Evolutionary conservation across 805 yeast species (phyloP).

Genomic region (Candida chilensis): DNA sequence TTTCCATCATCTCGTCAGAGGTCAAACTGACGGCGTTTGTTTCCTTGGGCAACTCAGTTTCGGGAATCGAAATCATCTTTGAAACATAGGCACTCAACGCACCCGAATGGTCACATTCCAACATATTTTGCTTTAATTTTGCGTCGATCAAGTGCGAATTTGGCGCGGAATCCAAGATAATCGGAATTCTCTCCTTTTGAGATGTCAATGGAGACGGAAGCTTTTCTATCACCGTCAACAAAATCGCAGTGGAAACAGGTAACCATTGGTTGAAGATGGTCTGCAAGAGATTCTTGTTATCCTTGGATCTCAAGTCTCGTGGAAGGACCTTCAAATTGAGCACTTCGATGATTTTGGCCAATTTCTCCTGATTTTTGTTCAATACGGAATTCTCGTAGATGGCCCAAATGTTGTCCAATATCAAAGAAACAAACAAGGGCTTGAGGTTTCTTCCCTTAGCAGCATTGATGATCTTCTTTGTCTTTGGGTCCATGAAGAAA

Average conservation of each 20-base stretch:
- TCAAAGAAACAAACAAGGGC: constrained; percentile 81
- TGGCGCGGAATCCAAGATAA: constrained; percentile 53
- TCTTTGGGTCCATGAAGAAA: constrained; percentile 79
- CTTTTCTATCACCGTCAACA: constrained; percentile 76
- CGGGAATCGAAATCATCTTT: constrained; percentile 81
- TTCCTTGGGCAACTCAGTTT: constrained; percentile 63
- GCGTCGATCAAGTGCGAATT: constrained; percentile 37
- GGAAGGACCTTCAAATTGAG: constrained; percentile 61
- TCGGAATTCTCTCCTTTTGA: constrained; percentile 64
- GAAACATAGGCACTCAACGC: constrained; percentile 75
- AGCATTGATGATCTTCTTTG: constrained; percentile 70
- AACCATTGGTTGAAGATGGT: constrained; percentile 87
- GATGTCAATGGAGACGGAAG: constrained; percentile 79
- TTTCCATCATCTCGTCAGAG: constrained; percentile 51
- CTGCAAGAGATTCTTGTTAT: constrained; percentile 51
- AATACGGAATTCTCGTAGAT: constrained; percentile 65
- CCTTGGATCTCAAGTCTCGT: constrained; percentile 74
- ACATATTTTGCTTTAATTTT: constrained; percentile 45
- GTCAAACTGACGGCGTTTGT: constrained; percentile 27
- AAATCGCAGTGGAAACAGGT: constrained; percentile 80
- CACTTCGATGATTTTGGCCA: constrained; percentile 68
- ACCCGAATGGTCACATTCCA: constrained; percentile 56
- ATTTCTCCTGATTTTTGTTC: constrained; percentile 58
- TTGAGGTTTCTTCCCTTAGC: constrained; percentile 54
- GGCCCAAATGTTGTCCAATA: constrained; percentile 88